A percentile compares a stretch with the other conserved stretches of the same genome.
Evolutionary conservation across 164 flowering plant genomes (phyloP).

Genomic region (Magnolia officinalis): DNA sequence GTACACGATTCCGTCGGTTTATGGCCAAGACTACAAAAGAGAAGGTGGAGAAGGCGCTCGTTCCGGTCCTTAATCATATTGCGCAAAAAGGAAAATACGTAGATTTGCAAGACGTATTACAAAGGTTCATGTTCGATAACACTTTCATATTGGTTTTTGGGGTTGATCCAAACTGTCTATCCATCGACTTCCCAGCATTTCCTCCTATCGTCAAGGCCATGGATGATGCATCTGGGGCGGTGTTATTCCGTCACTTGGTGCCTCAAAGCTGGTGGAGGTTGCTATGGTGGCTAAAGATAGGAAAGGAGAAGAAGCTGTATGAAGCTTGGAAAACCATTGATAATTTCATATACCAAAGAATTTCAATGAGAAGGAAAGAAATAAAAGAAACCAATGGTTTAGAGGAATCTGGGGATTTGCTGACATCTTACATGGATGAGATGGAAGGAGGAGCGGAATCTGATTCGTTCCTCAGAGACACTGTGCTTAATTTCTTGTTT

Average conservation of each 20-base stretch:
- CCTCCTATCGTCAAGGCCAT: constrained; percentile 20
- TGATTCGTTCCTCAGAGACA: neutral
- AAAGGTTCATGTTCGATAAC: neutral
- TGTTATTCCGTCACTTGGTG: constrained; percentile 17
- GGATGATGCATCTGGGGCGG: constrained; percentile 13
- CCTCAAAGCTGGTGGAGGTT: constrained; percentile 25
- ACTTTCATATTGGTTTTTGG: constrained; percentile 5
- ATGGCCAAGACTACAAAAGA: neutral
- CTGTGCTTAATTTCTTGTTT: neutral
- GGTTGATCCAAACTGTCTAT: constrained; percentile 7
- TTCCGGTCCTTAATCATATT: neutral
- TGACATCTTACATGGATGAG: constrained; percentile 12
- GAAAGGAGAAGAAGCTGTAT: constrained; percentile 19
- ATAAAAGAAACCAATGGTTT: neutral
- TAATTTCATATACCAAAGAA: constrained; percentile 1
- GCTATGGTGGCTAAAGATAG: constrained; percentile 13
- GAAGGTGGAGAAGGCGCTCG: neutral
- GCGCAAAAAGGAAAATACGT: neutral
- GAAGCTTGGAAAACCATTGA: constrained; percentile 12
- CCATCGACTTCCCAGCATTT: constrained; percentile 11
- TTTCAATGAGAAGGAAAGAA: constrained; percentile 3
- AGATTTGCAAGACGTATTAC: neutral
- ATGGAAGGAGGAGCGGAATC: neutral
- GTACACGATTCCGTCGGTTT: neutral
- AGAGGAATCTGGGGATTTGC: constrained; percentile 1